phyloP scores from a whole-genome alignment of 2,329 filamentous ascomycete genomes.

The Aspergillus hiratsukae region DNA sequence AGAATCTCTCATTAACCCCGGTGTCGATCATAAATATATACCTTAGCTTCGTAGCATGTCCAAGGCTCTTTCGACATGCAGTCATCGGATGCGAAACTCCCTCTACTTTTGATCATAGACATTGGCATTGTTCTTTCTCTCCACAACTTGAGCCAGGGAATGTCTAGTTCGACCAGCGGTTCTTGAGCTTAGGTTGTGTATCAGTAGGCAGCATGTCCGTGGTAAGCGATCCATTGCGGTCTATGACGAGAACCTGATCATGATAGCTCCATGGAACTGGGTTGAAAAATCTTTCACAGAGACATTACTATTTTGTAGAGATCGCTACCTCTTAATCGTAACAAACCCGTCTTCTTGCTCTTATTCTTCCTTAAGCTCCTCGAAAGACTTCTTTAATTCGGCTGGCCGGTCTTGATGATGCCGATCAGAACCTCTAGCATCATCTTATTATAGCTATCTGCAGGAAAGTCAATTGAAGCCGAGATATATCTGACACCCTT shows the following conservation, averaged over 20 bases:
- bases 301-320: too few relatives aligned
- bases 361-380: background rate
- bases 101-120: background rate
- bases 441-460: too few relatives aligned
- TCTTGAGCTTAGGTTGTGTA: background rate
- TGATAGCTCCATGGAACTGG: background rate
- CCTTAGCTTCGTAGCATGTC: background rate
- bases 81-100: background rate
- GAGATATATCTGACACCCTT: too few relatives aligned
- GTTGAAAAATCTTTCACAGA: background rate
- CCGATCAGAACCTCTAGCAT: too few relatives aligned
- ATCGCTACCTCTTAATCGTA: background rate
- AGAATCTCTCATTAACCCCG: background rate
- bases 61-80: too few relatives aligned
- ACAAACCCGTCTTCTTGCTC: background rate
- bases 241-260: background rate
- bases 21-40: background rate
- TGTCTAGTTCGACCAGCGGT: background rate
- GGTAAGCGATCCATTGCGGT: background rate
- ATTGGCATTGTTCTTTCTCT: background rate
- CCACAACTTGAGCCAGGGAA: too few relatives aligned
- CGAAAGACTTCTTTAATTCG: background rate
- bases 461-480: too few relatives aligned
- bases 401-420: too few relatives aligned
- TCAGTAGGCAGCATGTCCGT: background rate